Percentiles rank a stretch among this genome's conserved stretches.
Evolutionary conservation across 2,329 filamentous ascomycete species (phyloP).

Genomic region (Fusarium pseudocircinatum): DNA sequence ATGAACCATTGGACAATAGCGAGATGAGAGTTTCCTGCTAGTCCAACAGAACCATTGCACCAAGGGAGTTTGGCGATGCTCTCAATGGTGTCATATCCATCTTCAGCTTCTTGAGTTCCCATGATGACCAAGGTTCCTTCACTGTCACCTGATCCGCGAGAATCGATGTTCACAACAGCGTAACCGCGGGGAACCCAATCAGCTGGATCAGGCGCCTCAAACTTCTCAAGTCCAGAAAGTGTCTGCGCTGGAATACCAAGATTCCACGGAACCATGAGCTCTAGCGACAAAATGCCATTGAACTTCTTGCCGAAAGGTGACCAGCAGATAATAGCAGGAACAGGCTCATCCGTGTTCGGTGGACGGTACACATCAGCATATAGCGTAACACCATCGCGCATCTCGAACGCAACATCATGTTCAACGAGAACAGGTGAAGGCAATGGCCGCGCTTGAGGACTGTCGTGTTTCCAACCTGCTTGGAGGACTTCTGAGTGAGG

Average conservation of each 20-base stretch:
- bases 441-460: background rate
- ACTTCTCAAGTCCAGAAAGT: background rate
- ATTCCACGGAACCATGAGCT: slow-evolving; percentile 7
- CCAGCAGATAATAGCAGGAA: slow-evolving; percentile 11
- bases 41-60: background rate
- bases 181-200: slow-evolving; percentile 17
- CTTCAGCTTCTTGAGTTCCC: slow-evolving; percentile 6
- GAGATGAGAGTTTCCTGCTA: slow-evolving; percentile 8
- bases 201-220: slow-evolving; percentile 6
- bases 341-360: background rate
- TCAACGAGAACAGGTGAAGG: background rate
- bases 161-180: slow-evolving; percentile 8
- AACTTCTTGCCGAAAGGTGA: slow-evolving; percentile 18
- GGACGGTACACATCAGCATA: slow-evolving; percentile 13
- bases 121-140: slow-evolving; percentile 11
- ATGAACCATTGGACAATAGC: slow-evolving; percentile 19
- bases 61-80: background rate
- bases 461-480: background rate
- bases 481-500: slow-evolving; percentile 7
- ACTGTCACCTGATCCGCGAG: background rate
- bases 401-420: slow-evolving; percentile 9
- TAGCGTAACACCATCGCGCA: background rate
- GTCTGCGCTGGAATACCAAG: background rate
- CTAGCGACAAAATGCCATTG: background rate
- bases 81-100: slow-evolving; percentile 1